phyloP scores from a whole-genome alignment of 2,329 filamentous ascomycete species.

The Colletotrichum sp. region DNA sequence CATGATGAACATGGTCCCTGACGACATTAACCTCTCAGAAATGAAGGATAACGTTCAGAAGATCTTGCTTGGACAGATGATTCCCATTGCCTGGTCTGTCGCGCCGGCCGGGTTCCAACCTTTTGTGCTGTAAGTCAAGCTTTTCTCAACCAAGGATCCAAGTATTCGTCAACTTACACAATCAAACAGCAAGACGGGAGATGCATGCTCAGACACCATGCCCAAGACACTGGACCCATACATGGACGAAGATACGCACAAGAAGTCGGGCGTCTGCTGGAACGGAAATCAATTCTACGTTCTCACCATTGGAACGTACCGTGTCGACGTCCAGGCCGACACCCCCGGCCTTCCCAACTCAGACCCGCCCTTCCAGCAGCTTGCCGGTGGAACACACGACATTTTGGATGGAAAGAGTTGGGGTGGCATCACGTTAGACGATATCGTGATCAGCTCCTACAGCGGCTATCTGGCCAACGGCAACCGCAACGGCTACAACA shows the following conservation, averaged over 20 bases:
- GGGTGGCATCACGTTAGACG: constrained; percentile 2
- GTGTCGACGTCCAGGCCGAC: not conserved
- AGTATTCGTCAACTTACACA: not conserved
- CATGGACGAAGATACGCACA: not conserved
- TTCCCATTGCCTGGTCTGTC: not conserved
- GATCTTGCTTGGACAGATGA: constrained; percentile 1
- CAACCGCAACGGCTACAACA: constrained; percentile 1
- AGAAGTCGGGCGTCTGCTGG: not conserved
- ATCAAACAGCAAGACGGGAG: not conserved
- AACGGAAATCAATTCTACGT: constrained; percentile 9
- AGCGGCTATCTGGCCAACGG: not conserved
- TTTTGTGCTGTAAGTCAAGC: not conserved
- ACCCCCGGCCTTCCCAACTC: not conserved
- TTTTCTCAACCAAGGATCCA: not conserved
- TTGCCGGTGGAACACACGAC: not conserved
- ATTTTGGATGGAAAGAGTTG: constrained; percentile 1
- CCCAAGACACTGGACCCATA: not conserved
- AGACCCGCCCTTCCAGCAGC: not conserved
- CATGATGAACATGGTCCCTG: constrained; percentile 4
- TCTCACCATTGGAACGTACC: not conserved
- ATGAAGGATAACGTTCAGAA: not conserved
- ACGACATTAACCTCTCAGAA: not conserved
- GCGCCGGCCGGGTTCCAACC: not conserved
- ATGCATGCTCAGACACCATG: not conserved
- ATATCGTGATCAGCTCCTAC: constrained; percentile 7